These are phyloP conservation scores for Bruguiera hainesii DNA, from an alignment of 441 rosid genomes.

Conservation along the genomic window DNA sequence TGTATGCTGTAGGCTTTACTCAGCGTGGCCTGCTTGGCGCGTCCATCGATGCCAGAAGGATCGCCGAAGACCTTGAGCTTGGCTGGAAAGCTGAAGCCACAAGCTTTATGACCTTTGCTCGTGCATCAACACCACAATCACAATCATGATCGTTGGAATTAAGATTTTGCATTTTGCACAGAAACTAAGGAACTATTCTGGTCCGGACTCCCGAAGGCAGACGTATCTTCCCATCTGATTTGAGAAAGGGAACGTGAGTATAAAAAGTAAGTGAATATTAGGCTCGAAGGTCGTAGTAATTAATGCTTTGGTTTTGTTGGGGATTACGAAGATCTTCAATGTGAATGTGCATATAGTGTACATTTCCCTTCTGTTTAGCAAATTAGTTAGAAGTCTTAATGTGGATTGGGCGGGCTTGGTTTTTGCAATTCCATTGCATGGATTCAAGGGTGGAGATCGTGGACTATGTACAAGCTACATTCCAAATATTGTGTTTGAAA, in stretches of 20 bases:
- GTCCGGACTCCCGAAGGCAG: neutral
- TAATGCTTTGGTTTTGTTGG: slow-evolving; percentile 13
- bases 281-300: slow-evolving; percentile 17
- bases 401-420: too few relatives aligned
- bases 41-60: slow-evolving; percentile 58
- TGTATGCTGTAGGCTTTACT: slow-evolving; percentile 78
- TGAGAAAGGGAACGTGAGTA: neutral
- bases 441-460: too few relatives aligned
- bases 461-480: too few relatives aligned
- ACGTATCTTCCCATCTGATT: too few relatives aligned
- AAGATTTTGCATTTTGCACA: neutral
- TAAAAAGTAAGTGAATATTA: neutral
- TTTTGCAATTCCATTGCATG: too few relatives aligned
- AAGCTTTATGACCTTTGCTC: slow-evolving; percentile 18
- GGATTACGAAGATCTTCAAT: slow-evolving; percentile 8
- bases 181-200: neutral
- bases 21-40: slow-evolving; percentile 74
- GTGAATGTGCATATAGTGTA: slow-evolving; percentile 19
- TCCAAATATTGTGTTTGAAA: too few relatives aligned
- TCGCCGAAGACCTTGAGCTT: slow-evolving; percentile 56
- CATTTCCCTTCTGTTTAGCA: slow-evolving; percentile 12
- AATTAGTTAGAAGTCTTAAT: neutral
- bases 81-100: slow-evolving; percentile 30
- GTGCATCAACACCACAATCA: slow-evolving; percentile 15
- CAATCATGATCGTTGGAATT: neutral